Evolutionary conservation across 169 alveolate genomes (phyloP).

Genomic region (Cyclospora cayetanensis): DNA sequence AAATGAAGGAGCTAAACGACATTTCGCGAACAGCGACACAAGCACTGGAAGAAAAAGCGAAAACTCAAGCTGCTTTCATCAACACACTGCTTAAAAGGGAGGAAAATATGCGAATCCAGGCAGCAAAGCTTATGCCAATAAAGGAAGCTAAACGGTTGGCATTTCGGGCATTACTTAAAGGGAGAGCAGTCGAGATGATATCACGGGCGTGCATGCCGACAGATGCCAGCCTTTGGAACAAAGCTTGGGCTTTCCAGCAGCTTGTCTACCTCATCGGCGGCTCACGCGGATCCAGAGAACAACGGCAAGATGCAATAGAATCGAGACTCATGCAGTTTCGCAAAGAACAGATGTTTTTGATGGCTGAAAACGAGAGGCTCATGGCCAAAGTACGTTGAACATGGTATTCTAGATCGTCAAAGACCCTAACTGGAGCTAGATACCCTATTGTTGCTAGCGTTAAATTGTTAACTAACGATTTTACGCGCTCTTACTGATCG

Average conservation of each 20-base stretch:
- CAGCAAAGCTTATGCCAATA: constrained; percentile 58
- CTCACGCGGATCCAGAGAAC: constrained; percentile 15
- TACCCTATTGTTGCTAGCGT: too few species aligned
- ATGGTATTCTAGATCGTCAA: too few species aligned
- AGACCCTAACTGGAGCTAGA: too few species aligned
- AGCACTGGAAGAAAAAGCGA: constrained; percentile 68
- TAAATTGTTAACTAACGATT: too few species aligned
- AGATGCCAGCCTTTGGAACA: constrained; percentile 31
- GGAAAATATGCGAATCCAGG: constrained; percentile 29
- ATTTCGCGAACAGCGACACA: constrained; percentile 71
- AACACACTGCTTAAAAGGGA: constrained; percentile 34
- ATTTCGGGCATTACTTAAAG: constrained; percentile 73
- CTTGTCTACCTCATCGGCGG: constrained; percentile 62
- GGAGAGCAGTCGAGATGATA: constrained; percentile 69
- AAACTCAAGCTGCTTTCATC: constrained; percentile 54
- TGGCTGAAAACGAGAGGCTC: constrained; percentile 72
- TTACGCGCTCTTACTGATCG: too few species aligned
- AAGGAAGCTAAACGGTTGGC: constrained; percentile 71
- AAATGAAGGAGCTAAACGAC: constrained; percentile 66
- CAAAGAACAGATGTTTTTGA: constrained; percentile 69
- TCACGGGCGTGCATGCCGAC: constrained; percentile 27
- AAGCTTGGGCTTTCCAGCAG: constrained; percentile 70
- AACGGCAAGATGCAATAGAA: constrained; percentile 57
- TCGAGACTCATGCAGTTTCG: constrained; percentile 71
- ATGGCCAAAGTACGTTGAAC: constrained; percentile 50